Evolutionary conservation across 768 basidiomycete species (phyloP).

Genomic region (Rhodosporidiobolus odoratus): DNA sequence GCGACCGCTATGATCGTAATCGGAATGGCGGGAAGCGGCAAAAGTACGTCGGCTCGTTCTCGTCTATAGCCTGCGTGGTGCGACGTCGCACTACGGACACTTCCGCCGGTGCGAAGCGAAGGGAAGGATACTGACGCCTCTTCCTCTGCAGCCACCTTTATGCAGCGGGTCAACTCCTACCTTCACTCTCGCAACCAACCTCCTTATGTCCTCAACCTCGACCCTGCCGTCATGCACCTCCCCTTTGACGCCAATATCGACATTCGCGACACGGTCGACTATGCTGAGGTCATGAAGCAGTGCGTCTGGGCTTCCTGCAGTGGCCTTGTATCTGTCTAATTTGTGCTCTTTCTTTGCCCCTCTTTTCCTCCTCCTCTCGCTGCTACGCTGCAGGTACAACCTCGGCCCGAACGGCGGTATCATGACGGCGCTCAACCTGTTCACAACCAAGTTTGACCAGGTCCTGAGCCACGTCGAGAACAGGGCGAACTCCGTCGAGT

Average conservation of each 20-base stretch:
- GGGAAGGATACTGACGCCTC: neutral
- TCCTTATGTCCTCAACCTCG: conserved; percentile 94
- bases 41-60: conserved; percentile 13
- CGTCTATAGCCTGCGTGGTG: neutral
- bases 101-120: neutral
- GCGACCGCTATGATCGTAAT: conserved; percentile 36
- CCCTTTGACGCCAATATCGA: conserved; percentile 97
- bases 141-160: conserved; percentile 76
- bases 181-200: conserved; percentile 57
- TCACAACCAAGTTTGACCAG: conserved; percentile 98
- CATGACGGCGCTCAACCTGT: conserved; percentile 89
- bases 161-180: conserved; percentile 88
- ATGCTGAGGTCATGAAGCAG: conserved; percentile 99
- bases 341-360: neutral
- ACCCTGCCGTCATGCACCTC: conserved; percentile 85
- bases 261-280: conserved; percentile 94
- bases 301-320: conserved; percentile 52
- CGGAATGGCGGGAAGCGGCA: conserved; percentile 36
- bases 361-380: conserved; percentile 42
- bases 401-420: conserved; percentile 98
- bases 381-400: conserved; percentile 67
- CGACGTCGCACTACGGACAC: neutral
- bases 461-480: conserved; percentile 88
- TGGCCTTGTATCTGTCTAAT: neutral
- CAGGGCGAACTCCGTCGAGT: conserved; percentile 81